Base-by-base conservation (phyloP, 768 basidiomycete species). In the Mycena kentingensis region DNA sequence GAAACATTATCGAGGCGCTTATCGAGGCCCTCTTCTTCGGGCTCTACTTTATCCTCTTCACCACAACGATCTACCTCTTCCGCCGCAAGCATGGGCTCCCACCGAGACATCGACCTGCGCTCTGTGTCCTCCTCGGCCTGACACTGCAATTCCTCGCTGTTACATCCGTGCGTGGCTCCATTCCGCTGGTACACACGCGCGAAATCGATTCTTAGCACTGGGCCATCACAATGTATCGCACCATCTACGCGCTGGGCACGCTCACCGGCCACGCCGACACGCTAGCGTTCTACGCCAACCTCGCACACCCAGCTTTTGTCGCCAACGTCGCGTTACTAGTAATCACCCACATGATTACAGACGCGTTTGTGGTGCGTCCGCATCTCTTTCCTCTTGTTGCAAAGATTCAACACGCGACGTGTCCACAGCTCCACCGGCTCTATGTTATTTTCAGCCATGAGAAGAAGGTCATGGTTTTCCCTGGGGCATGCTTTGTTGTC, bases 391-490 rank as follows among this genome's bases (percentile, higher is more conserved):
- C 26, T 22, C n/a, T n/a, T n/a, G n/a, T 44, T 24, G 19, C 15
- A 10, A 6, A 22, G 10, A 24, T 8, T 28, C 11, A 12, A 28
- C 7, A 19, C 13, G n/a, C 38, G 21, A 27, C 16, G 26, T 27
- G 11, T 19, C 46, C 24, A 42, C 41, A 49, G 53, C 53, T 54
- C 24, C 52, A 54, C 29, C 46, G 52, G 25, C 52, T 54, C 18
- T 45, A 54, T 35, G 46, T 54, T 16, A 54, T 54, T 18, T 54
- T 54, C 39, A 26, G 46, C 38, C 47, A 19, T n/a, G 47, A 32
- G n/a, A 46, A 47, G 29, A 54, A 49, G 27, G 53, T 54, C 21
- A 54, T 54, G 53, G 36, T 49, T 42, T 48, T 49, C 22, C 53
- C 53, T 29, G 18, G 47, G n/a, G 21, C 35, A 18, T 43, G 42